Conservation (phyloP, 352 stramenopile genomes). For the Pythium myriotylum region DNA sequence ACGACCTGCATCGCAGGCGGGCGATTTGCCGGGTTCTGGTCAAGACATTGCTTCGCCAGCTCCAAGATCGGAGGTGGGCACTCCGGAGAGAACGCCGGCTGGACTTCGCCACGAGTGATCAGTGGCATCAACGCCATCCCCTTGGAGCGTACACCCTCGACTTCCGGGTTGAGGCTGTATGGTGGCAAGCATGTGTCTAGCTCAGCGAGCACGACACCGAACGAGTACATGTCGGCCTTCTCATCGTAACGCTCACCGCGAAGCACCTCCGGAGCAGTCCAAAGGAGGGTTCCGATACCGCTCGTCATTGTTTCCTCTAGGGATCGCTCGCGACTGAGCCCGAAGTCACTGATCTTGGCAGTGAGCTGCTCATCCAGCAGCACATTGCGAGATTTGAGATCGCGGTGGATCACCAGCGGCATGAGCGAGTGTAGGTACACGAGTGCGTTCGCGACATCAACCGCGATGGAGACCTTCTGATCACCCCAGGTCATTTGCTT, state of each 20-base stretch:
- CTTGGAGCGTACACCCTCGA: constrained; percentile 1
- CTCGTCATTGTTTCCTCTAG: constrained; percentile 30
- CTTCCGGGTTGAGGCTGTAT: constrained; percentile 14
- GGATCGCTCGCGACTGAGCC: constrained; percentile 15
- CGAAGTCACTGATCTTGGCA: constrained; percentile 30
- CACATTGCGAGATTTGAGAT: constrained; percentile 32
- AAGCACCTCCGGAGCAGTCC: constrained; percentile 33
- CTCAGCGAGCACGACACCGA: constrained; percentile 34
- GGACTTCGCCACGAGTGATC: constrained; percentile 35
- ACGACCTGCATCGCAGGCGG: constrained; percentile 31
- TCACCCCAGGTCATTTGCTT: constrained; percentile 28
- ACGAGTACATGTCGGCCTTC: constrained; percentile 37
- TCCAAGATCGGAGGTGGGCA: constrained; percentile 31
- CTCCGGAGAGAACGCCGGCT: constrained; percentile 35
- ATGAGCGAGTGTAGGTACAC: constrained; percentile 37
- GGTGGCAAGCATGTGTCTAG: constrained; percentile 26
- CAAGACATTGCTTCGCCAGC: constrained; percentile 36
- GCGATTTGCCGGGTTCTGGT: constrained; percentile 33
- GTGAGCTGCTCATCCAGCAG: constrained; percentile 15
- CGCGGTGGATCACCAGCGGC: constrained; percentile 30
- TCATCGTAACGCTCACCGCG: constrained; percentile 32
- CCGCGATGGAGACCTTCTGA: constrained; percentile 15
- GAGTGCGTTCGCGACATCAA: constrained; percentile 27
- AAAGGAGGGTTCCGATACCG: constrained; percentile 31
- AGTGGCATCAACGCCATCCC: constrained; percentile 32